Evolutionary conservation across 306 rosid genomes (phyloP), one percentile per base, ranked within the genome.

Genomic region (Luffa acutangula): DNA sequence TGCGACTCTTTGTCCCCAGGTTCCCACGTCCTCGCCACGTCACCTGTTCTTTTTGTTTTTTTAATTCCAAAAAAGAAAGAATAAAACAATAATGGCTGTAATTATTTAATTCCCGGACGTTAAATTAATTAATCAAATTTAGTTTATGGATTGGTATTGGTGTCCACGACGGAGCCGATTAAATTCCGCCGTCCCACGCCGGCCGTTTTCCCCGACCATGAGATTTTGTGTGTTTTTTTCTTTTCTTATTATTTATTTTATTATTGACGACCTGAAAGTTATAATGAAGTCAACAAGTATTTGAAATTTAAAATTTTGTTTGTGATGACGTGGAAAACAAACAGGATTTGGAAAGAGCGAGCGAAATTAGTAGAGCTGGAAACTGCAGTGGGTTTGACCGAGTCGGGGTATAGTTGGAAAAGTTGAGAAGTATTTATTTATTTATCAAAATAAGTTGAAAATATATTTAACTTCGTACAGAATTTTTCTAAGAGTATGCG

Each of bases 111-210:
- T 72, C 13, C 36, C 59, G 43, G 59, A 72, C 43, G 54, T 72
- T 49, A 72, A 3, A 49, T 6, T 46, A 31, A 48, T 46, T 25
- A 48, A 46, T 48, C 20, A 48, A 72, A 48, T 72, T 46, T 72
- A 72, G 59, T 72, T 48, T 0, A 45, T 70, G 18, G n/a, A 70
- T 45, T 48, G 7, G 43, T 48, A 72, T 72, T 72, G 77, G 77
- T 31, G 58, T 72, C 59, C 77, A 72, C 77, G 77, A 72, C 59
- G 77, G 59, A 72, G 59, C 59, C 43, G 59, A 21, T 46, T 48
- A 1, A 31, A 12, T 48, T 33, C 59, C 77, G 59, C 77, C 77
- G 77, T 48, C 59, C 77, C 42, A 20, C 37, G 54, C 76, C 59
- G 77, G 77, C n/a, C 34, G 57, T 21, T 25, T 45, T 57, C 34